A percentile compares a stretch with the other conserved stretches of the same genome.
Conservation (phyloP, 495 filamentous ascomycete species). For the Xylaria bambusicola region DNA sequence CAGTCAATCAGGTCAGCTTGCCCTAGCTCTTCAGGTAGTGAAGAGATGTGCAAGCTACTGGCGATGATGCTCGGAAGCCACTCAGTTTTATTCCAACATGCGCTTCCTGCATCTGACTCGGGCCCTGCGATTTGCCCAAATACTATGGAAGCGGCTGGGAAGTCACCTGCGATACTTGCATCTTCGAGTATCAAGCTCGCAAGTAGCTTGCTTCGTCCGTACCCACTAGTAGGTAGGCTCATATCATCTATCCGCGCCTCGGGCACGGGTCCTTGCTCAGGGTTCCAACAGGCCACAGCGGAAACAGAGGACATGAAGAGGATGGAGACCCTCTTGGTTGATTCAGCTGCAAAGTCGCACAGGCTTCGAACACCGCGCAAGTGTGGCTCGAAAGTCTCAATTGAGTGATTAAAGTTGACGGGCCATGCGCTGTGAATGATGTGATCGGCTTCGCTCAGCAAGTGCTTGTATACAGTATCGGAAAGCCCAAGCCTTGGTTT, state of each 20-base stretch:
- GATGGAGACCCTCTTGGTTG: conserved; percentile 31
- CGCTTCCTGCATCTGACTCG: conserved; percentile 30
- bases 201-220: conserved; percentile 56
- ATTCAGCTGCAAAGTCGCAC: conserved; percentile 38
- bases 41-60: conserved; percentile 38
- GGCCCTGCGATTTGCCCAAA: conserved; percentile 59
- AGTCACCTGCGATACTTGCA: conserved; percentile 32
- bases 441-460: conserved; percentile 18
- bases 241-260: conserved; percentile 43
- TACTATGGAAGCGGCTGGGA: conserved; percentile 45
- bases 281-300: conserved; percentile 18
- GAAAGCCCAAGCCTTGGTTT: conserved; percentile 22
- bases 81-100: conserved; percentile 57
- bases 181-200: conserved; percentile 47
- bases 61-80: conserved; percentile 56
- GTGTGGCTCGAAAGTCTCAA: conserved; percentile 42
- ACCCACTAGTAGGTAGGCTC: conserved; percentile 42
- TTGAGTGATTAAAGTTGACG: conserved; percentile 50
- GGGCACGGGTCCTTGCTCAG: conserved; percentile 32
- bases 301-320: conserved; percentile 46
- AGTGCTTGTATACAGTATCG: background rate
- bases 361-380: conserved; percentile 39
- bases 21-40: conserved; percentile 42
- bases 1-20: conserved; percentile 48
- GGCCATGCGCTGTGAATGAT: conserved; percentile 54